These are phyloP conservation scores for Spathaspora gorwiae DNA, from an alignment of 805 yeast genomes.

Conservation along the genomic window DNA sequence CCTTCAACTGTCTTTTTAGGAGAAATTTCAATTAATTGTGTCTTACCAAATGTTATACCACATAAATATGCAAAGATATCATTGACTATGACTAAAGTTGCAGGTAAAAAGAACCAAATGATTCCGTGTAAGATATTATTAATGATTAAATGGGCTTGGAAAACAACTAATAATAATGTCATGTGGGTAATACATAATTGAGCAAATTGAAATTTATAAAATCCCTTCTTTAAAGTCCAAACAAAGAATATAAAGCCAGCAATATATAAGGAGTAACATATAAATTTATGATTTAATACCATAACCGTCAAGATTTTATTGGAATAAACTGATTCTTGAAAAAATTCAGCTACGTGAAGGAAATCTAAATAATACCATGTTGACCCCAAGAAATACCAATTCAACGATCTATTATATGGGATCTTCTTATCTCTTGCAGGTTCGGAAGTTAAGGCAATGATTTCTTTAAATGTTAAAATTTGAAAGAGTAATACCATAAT, in stretches of 20 bases:
- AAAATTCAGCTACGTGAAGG: slow-evolving; percentile 68
- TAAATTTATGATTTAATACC: slow-evolving; percentile 75
- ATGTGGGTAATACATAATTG: slow-evolving; percentile 92
- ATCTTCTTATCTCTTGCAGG: slow-evolving; percentile 80
- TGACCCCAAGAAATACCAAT: slow-evolving; percentile 90
- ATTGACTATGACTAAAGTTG: slow-evolving; percentile 85
- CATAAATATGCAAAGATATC: slow-evolving; percentile 96
- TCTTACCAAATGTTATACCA: slow-evolving; percentile 93
- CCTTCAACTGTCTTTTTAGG: slow-evolving; percentile 99
- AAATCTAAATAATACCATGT: slow-evolving; percentile 89
- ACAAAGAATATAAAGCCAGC: slow-evolving; percentile 89
- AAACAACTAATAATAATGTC: slow-evolving; percentile 83
- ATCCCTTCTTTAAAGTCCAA: slow-evolving; percentile 81
- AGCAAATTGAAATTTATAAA: slow-evolving; percentile 86
- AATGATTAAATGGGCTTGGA: slow-evolving; percentile 91
- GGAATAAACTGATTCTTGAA: slow-evolving; percentile 48
- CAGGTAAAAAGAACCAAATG: slow-evolving; percentile 92
- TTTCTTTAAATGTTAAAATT: slow-evolving; percentile 82
- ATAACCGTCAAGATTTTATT: slow-evolving; percentile 53
- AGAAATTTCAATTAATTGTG: slow-evolving; percentile 87
- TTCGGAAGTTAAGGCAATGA: slow-evolving; percentile 77
- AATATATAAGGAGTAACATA: slow-evolving; percentile 79
- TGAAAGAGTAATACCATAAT: slow-evolving; percentile 68
- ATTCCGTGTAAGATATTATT: slow-evolving; percentile 85
- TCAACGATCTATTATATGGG: slow-evolving; percentile 76